These are phyloP conservation scores for Leishmania gerbilli DNA, from an alignment of 208 protist genomes.

Conservation along the genomic window DNA sequence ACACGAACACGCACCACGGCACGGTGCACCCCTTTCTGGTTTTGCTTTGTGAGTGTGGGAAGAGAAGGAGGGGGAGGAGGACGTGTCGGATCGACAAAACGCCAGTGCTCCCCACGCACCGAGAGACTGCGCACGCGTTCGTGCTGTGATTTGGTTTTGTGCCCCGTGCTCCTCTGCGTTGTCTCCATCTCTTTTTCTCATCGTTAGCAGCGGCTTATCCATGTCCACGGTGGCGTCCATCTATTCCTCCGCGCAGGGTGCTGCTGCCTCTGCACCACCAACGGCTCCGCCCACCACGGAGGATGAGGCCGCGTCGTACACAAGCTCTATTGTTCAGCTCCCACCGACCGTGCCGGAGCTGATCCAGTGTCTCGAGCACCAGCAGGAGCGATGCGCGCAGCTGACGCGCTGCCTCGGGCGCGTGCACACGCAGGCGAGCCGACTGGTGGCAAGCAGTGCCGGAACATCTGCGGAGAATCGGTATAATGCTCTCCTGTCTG, in stretches of 20 bases:
- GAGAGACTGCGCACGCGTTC: background rate
- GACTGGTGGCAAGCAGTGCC: background rate
- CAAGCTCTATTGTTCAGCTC: constrained; percentile 32
- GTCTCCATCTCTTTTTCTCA: no score
- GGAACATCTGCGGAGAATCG: background rate
- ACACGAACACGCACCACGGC: background rate
- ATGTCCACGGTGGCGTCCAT: background rate
- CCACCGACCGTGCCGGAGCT: constrained; percentile 58
- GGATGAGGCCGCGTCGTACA: constrained; percentile 20
- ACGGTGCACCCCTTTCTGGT: no score
- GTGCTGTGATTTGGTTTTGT: background rate
- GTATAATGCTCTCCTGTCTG: background rate
- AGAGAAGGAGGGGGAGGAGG: no score
- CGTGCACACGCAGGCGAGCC: constrained; percentile 37
- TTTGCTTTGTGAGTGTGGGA: no score
- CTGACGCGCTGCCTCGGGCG: constrained; percentile 36
- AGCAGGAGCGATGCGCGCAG: constrained; percentile 33
- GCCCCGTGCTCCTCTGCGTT: background rate
- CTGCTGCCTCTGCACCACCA: background rate
- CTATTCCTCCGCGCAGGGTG: background rate
- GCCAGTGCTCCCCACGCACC: background rate
- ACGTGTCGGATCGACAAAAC: background rate
- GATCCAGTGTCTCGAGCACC: constrained; percentile 36
- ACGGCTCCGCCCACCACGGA: background rate
- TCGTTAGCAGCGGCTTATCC: background rate